Conservation (phyloP, 202 grass and related monocot species). For the Panicum hallii region DNA sequence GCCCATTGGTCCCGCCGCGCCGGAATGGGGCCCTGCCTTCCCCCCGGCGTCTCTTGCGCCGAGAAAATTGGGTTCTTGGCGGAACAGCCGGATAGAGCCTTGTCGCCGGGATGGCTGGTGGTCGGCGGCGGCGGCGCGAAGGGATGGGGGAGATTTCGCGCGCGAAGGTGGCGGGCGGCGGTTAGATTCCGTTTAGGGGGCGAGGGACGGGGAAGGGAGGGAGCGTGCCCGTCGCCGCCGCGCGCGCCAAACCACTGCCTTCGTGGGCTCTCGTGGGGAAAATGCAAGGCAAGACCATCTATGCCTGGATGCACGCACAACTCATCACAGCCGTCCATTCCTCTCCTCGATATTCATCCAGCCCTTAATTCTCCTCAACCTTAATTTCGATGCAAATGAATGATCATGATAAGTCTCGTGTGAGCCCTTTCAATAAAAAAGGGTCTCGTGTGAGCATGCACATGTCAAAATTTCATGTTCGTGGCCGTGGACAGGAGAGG, state of each 20-base stretch:
- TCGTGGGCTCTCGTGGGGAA: not conserved
- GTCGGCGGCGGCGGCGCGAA: slow-evolving; percentile 45
- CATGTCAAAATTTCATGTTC: too few species aligned
- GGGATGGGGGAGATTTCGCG: slow-evolving; percentile 31
- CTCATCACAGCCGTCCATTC: not conserved
- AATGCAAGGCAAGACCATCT: not conserved
- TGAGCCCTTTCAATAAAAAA: too few species aligned
- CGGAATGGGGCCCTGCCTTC: slow-evolving; percentile 1
- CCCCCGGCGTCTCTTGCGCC: slow-evolving; percentile 12
- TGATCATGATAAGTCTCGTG: too few species aligned
- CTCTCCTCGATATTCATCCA: not conserved
- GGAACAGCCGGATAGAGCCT: slow-evolving; percentile 28
- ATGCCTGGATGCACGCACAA: not conserved
- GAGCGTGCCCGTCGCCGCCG: slow-evolving; percentile 46
- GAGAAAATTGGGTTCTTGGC: slow-evolving; percentile 26
- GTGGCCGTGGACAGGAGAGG: too few species aligned
- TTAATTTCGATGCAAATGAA: too few species aligned
- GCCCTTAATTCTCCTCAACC: not conserved
- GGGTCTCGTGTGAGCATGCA: too few species aligned
- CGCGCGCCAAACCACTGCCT: slow-evolving; percentile 41
- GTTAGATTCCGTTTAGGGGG: slow-evolving; percentile 34
- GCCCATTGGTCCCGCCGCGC: slow-evolving; percentile 38
- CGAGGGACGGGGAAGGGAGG: not conserved
- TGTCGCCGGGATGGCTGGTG: slow-evolving; percentile 47
- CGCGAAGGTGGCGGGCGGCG: slow-evolving; percentile 45